Evolutionary conservation across 352 stramenopile genomes (phyloP), one percentile per base, ranked within the genome.

Genomic region (Globisporangium cylindrosporum): DNA sequence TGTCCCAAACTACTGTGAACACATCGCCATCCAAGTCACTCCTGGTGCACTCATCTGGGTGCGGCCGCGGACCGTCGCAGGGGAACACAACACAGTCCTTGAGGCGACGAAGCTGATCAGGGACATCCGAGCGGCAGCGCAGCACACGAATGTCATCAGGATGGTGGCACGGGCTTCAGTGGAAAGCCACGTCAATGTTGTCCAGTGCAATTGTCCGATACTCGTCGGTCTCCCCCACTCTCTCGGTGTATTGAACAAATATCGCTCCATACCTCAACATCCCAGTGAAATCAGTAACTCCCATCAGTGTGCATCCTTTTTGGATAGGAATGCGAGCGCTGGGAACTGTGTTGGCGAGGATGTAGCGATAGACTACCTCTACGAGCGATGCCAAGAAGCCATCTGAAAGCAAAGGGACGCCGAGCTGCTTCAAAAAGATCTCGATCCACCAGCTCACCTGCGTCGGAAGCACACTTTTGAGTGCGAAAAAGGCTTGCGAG

Each of bases 1-100:
- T 57, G 60, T 95, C 88, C 88, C 88, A 95, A 69, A 95, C 92
- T 8, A 92, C 82, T 5, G 87, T 82, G 66, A 91, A 95, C 29
- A 90, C 73, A 24, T 95, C 88, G 6, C 88, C 88, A 38, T 95
- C 86, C 34, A 95, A 77, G 66, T 95, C 88, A 10, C 88, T 86
- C 14, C 88, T 86, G 9, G 86, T 90, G 68, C 86, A 93, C 70
- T 92, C 88, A 53, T 93, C 83, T 41, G 88, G 81, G 67, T 94
- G 85, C 6, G 88, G 86, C 27, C 86, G 81, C 22, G 71, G 73
- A 10, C 88, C 88, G 53, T 79, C 60, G n/a, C 68, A 88, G 12
- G 88, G 88, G 66, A 95, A 95, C 18, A 93, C 88, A 34, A 95
- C 77, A 49, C 83, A 91, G 59, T 94, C 83, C 15, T 77, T 80